Conservation (phyloP, 2,329 filamentous ascomycete species). For the Zymoseptoria crescenta region DNA sequence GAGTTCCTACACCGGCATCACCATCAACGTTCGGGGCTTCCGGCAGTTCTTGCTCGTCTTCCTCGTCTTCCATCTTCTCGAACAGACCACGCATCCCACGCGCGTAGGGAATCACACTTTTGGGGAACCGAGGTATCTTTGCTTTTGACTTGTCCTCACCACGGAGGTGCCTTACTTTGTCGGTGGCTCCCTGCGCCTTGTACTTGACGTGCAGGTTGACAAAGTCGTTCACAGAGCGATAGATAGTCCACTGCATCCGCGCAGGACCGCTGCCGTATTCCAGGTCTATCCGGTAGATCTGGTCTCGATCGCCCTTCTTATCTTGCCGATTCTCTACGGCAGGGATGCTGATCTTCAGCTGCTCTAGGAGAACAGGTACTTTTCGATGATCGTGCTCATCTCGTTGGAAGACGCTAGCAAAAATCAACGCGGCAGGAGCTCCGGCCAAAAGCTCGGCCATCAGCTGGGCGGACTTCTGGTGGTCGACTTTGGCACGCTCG, state of each 20-base stretch:
- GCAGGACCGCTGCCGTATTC: constrained; percentile 95
- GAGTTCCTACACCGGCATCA: constrained; percentile 20
- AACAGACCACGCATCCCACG: constrained; percentile 55
- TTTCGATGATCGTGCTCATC: constrained; percentile 93
- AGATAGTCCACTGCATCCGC: constrained; percentile 92
- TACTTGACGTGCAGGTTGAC: constrained; percentile 90
- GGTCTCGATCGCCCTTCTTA: constrained; percentile 57
- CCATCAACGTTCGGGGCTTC: constrained; percentile 2
- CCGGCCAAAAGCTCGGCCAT: constrained; percentile 92
- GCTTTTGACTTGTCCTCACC: constrained; percentile 58
- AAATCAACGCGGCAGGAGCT: constrained; percentile 83
- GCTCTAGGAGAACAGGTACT: constrained; percentile 89
- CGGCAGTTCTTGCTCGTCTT: constrained; percentile 44
- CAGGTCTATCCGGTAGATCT: constrained; percentile 81
- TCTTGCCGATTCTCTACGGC: constrained; percentile 67
- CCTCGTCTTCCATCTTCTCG: constrained; percentile 68
- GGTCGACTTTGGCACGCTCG: constrained; percentile 77
- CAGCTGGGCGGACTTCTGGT: constrained; percentile 89
- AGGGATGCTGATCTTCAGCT: constrained; percentile 79
- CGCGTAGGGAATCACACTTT: constrained; percentile 81
- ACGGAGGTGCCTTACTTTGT: constrained; percentile 67
- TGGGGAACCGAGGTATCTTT: constrained; percentile 83
- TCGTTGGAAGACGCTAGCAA: constrained; percentile 95
- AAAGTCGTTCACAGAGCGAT: constrained; percentile 80
- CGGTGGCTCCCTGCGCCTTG: constrained; percentile 75